A percentile compares a stretch with the other conserved stretches of the same genome.
Evolutionary conservation across 306 rosid genomes (phyloP).

Genomic region (Trifolium dubium): DNA sequence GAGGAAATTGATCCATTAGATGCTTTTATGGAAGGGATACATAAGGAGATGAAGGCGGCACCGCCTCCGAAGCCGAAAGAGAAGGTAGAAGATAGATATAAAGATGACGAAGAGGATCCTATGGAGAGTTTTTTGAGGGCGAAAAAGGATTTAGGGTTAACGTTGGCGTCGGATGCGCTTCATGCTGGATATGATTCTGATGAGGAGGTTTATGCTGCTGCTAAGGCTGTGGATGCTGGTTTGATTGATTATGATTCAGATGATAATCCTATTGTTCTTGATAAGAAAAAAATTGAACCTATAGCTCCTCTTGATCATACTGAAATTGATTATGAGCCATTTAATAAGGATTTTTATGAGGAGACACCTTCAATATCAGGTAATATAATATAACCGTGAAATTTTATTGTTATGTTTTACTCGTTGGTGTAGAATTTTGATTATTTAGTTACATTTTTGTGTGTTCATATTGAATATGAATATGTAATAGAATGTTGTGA

Average conservation of each 20-base stretch:
- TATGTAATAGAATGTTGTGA: neutral
- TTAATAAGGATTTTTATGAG: constrained; percentile 90
- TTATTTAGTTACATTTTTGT: too few species aligned
- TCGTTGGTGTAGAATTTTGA: neutral
- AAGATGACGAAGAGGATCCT: constrained; percentile 85
- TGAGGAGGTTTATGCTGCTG: constrained; percentile 98
- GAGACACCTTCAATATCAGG: constrained; percentile 87
- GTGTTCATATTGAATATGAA: neutral
- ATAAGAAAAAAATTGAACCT: constrained; percentile 88
- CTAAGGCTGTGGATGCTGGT: constrained; percentile 95
- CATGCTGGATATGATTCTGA: constrained; percentile 93
- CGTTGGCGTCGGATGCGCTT: constrained; percentile 87
- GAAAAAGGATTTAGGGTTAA: constrained; percentile 83
- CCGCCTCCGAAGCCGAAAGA: constrained; percentile 75
- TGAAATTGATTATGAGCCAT: constrained; percentile 79
- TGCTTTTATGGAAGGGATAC: constrained; percentile 97
- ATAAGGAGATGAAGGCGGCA: constrained; percentile 79
- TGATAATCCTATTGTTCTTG: constrained; percentile 78
- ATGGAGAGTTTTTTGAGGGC: constrained; percentile 92
- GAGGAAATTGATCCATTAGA: constrained; percentile 90
- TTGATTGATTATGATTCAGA: constrained; percentile 91
- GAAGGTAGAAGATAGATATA: constrained; percentile 71
- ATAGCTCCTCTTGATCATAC: constrained; percentile 87
- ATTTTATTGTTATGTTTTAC: constrained; percentile 15
- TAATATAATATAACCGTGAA: constrained; percentile 11